Conservation (phyloP, 1,139 yeast species). For the Magnusiomyces paraingens region DNA sequence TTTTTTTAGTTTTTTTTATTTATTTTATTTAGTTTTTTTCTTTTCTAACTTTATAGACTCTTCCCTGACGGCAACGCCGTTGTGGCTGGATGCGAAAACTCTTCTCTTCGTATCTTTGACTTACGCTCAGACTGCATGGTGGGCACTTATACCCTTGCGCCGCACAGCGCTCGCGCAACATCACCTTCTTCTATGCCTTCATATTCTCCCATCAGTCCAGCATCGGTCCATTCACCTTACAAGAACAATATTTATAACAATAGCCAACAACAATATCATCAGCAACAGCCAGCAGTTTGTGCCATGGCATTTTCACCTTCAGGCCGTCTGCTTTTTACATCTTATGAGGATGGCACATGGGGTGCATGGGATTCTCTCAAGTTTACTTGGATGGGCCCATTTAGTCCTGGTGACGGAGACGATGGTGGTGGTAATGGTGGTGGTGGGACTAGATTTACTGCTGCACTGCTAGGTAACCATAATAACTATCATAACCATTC, state of each 20-base stretch:
- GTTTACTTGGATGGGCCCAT: constrained; percentile 52
- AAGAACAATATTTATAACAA: not conserved
- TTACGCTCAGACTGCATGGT: constrained; percentile 70
- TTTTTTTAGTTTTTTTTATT: not conserved
- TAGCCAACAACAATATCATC: constrained; percentile 11
- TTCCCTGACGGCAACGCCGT: constrained; percentile 60
- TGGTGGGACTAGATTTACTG: not conserved
- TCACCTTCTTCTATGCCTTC: too few relatives aligned
- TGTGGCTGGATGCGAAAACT: constrained; percentile 74
- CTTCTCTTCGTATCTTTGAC: constrained; percentile 65
- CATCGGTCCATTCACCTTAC: too few relatives aligned
- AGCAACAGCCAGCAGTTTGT: constrained; percentile 36
- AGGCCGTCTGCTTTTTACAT: constrained; percentile 68
- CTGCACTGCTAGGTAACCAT: not conserved
- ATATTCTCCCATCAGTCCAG: too few relatives aligned
- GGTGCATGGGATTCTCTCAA: constrained; percentile 73
- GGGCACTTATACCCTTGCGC: constrained; percentile 37
- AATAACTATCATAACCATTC: constrained; percentile 20
- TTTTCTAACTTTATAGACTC: constrained; percentile 21
- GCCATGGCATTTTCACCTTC: constrained; percentile 69
- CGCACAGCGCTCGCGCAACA: too few relatives aligned
- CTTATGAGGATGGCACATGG: constrained; percentile 72
- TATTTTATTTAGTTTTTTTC: not conserved
- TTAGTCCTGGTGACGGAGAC: not conserved
- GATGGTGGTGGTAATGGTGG: not conserved